A percentile compares a stretch with the other conserved stretches of the same genome.
Conservation (phyloP, 164 flowering plant genomes). For the Magnolia changhungtana region DNA sequence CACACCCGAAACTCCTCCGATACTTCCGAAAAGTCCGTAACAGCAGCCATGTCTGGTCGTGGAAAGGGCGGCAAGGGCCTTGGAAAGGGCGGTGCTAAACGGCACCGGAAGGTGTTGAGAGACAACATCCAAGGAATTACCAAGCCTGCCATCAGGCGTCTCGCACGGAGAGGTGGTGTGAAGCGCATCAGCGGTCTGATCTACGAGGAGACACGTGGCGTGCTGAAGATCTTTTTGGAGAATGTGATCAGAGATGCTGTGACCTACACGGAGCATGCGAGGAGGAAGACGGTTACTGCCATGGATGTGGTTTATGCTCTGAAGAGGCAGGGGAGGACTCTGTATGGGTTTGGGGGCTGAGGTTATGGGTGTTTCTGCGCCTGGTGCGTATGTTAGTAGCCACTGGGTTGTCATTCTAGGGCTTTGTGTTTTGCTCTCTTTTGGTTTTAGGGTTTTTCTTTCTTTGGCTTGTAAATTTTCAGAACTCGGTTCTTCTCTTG, state of each 20-base stretch:
- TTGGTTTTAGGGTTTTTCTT: background rate
- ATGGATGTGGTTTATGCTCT: constrained; percentile 30
- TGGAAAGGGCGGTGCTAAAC: constrained; percentile 34
- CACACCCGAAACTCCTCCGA: no score
- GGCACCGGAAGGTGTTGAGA: constrained; percentile 28
- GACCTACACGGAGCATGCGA: constrained; percentile 26
- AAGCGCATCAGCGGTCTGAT: constrained; percentile 26
- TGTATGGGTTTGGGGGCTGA: constrained; percentile 29
- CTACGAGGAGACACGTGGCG: constrained; percentile 31
- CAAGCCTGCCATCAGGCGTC: constrained; percentile 26
- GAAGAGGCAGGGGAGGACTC: constrained; percentile 31
- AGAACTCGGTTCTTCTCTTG: no score
- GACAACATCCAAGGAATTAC: constrained; percentile 33
- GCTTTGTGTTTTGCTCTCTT: background rate
- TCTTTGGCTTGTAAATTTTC: background rate
- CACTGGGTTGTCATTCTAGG: background rate
- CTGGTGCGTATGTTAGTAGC: no score
- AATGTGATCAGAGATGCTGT: constrained; percentile 28
- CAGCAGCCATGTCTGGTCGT: constrained; percentile 21
- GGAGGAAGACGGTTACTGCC: constrained; percentile 30
- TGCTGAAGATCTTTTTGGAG: constrained; percentile 26
- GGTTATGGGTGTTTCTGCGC: background rate
- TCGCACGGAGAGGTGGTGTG: constrained; percentile 24
- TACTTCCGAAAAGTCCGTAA: no score
- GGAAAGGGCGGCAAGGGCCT: constrained; percentile 34